Evolutionary conservation across 805 yeast species (phyloP), one percentile per base, ranked within the genome.

Genomic region (Myxozyma monticola): DNA sequence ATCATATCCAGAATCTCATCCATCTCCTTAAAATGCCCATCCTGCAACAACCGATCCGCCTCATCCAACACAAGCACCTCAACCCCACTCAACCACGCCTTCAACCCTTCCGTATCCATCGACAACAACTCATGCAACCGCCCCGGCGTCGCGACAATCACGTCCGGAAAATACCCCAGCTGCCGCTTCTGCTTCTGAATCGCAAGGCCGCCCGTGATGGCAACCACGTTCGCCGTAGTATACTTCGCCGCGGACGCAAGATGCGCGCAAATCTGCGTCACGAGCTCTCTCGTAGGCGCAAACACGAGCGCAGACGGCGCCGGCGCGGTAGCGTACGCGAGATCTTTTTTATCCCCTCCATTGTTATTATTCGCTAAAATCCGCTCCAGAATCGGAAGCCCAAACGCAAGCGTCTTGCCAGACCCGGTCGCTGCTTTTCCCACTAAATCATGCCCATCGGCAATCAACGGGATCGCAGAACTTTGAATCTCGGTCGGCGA

Each of bases 391-490:
- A 95, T 83, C 8, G 99, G 97, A 24, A 93, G 79, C 39, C 96
- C 96, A 67, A 88, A 93, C 0, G 99, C 99, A 50, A 90, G 72
- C 0, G 99, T 93, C 66, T 93, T 93, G 75, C 99, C 99, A 1
- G 96, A 87, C 66, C 99, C 99, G 0, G 99, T 93, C 9, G 93
- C 84, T 14, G 99, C 99, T 65, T 91, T 93, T 48, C 99, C 99
- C 58, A 93, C 82, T 3, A 93, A 79, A 68, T 93, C 98, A 30
- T 74, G 76, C 4, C 90, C 95, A 25, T 74, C 72, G 12, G 88
- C 51, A 1, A 91, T 88, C 24, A 75, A 62, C 1, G 98, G 96
- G 47, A 93, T 83, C 8, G 91, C 74, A 49, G 72, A 71, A 52
- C 74, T 76, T 68, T 93, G 99, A 63, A 93, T 89, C 29, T 83